Base-by-base conservation (phyloP, 371 early-diverging fungal species). In the Apophysomyces ossiformis region DNA sequence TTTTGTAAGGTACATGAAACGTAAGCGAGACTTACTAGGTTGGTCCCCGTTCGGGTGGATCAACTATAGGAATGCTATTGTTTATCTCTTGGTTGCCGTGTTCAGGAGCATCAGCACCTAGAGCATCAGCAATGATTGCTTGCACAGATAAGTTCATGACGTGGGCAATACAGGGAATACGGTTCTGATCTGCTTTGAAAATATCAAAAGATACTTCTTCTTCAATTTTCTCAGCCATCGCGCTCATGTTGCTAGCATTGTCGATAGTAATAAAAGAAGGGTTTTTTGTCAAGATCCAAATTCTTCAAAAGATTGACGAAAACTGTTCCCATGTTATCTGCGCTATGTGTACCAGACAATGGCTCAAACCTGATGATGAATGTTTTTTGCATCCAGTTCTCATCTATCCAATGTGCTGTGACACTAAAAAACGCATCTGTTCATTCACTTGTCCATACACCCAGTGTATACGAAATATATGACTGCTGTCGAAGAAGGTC, bases 121-220 rank as follows among this genome's bases (percentile, higher is more conserved):
- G 57, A 32, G 67, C 71, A 26, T 57, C 61, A 37, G 59, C 54
- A 9, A 73, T 47, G 6, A 67, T 65, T 16, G 41, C 68, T 46
- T 73, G 73, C 7, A 73, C 70, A 0, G 73, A 63, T n/a, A 73
- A 56, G 54, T 73, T 73, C 9, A 73, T 60, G 46, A 67, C 63
- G 37, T 73, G 70, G 16, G 67, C 66, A 57, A 69, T 43, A 38
- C 68, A 73, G 18, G 65, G 70, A n/a, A 67, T 54, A 63, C 67
- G 68, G 37, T 62, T 57, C 26, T 43, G 5, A 26, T 63, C 58
- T 5, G 26, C 54, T 26, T 26, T 1, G 32, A 26, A 26, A 26
- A 26, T 26, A 26, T 26, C 3, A 3, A 3, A 26, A 26, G 32
- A 26, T 2, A 26, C 12, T 37, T 65, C 12, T 37, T 65, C 12